A percentile compares a stretch with the other conserved stretches of the same genome.
Evolutionary conservation across 495 filamentous ascomycete genomes (phyloP).

Genomic region (Hyaloscypha hepaticicola): DNA sequence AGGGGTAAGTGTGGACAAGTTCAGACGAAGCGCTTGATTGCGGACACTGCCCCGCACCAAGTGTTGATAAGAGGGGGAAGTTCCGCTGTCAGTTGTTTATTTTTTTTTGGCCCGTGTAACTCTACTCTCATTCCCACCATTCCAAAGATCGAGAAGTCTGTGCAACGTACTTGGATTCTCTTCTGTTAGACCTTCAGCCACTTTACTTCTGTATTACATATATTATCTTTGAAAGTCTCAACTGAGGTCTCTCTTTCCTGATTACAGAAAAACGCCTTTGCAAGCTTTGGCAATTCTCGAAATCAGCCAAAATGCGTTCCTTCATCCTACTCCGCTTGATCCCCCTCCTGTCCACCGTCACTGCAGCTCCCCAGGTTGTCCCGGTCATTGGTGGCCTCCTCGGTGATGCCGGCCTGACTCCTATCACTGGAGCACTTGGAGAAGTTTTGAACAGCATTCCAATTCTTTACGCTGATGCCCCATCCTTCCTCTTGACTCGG

Average conservation of each 20-base stretch:
- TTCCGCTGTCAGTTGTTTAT: not conserved
- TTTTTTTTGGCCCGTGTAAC: not conserved
- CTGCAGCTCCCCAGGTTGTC: slow-evolving; percentile 3
- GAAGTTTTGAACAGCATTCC: not conserved
- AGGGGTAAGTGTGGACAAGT: not conserved
- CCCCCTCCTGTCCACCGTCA: not conserved
- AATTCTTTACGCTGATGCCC: slow-evolving; percentile 16
- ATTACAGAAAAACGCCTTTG: not conserved
- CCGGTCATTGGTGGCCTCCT: not conserved
- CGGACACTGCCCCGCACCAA: not conserved
- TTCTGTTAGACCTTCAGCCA: not conserved
- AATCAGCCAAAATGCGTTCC: not conserved
- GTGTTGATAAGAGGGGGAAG: not conserved
- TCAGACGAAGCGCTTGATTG: not conserved
- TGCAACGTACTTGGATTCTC: no score
- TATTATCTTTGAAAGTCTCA: not conserved
- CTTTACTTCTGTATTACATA: no score
- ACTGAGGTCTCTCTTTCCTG: not conserved
- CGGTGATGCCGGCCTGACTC: not conserved
- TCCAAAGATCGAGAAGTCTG: not conserved
- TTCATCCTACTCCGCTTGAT: not conserved
- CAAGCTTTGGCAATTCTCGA: not conserved
- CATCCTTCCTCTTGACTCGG: slow-evolving; percentile 20
- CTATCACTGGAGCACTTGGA: not conserved
- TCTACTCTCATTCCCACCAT: not conserved